phyloP scores from a whole-genome alignment of 345 rosid genomes.

The Leavenworthia alabamica region DNA sequence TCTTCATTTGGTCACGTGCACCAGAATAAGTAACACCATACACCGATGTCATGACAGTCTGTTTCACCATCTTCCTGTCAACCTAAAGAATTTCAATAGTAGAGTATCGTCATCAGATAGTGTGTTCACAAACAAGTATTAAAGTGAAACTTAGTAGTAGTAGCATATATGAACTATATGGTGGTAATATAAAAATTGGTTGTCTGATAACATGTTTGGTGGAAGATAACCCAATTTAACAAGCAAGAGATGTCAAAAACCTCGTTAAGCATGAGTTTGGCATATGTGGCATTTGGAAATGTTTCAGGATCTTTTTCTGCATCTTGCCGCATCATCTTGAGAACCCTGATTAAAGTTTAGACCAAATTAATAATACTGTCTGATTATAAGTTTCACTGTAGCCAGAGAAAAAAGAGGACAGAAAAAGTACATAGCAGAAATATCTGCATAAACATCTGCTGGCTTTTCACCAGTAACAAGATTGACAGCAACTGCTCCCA shows the following conservation, averaged over 20 bases:
- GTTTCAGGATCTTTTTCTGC: constrained; percentile 64
- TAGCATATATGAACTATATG: background rate
- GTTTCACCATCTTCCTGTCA: constrained; percentile 93
- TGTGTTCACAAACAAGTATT: background rate
- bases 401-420: background rate
- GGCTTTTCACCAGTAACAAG: constrained; percentile 89
- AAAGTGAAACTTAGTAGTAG: background rate
- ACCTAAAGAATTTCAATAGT: constrained; percentile 48
- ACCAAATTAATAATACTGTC: constrained; percentile 8
- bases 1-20: constrained; percentile 94
- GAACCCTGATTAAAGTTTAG: constrained; percentile 52
- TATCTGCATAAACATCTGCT: constrained; percentile 90
- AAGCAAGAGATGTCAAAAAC: constrained; percentile 35
- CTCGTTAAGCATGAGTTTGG: constrained; percentile 71
- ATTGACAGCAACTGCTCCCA: constrained; percentile 98
- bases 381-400: background rate
- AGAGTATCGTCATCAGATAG: constrained; percentile 16
- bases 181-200: background rate
- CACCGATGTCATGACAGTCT: constrained; percentile 99
- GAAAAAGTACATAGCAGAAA: constrained; percentile 63
- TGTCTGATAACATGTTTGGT: background rate
- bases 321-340: constrained; percentile 66
- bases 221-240: background rate
- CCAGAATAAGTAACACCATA: constrained; percentile 95
- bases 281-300: constrained; percentile 49